Percentiles rank a stretch among this genome's conserved stretches.
phyloP scores from a whole-genome alignment of 148 eudicot genomes.

The Heliosperma pusillum region DNA sequence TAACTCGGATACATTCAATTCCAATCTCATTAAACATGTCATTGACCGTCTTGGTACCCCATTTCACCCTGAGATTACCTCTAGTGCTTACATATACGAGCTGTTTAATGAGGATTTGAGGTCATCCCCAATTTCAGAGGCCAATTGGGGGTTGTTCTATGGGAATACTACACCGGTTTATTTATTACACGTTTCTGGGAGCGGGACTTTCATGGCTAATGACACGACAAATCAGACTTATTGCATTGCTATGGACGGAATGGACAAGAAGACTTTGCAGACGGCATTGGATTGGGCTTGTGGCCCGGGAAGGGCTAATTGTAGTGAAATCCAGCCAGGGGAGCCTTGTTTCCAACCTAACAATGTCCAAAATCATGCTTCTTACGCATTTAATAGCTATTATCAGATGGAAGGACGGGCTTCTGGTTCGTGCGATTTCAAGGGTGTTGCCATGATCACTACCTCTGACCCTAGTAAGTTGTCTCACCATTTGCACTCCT shows the following conservation, averaged over 20 bases:
- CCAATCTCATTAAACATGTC: constrained; percentile 79
- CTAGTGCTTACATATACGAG: constrained; percentile 79
- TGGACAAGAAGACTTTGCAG: constrained; percentile 65
- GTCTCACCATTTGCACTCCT: neutral
- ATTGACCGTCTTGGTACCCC: constrained; percentile 68
- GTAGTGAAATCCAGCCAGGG: constrained; percentile 86
- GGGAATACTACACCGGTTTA: constrained; percentile 71
- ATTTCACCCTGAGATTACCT: constrained; percentile 64
- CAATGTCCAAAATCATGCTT: constrained; percentile 71
- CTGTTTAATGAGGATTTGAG: constrained; percentile 90
- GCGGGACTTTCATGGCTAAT: constrained; percentile 80
- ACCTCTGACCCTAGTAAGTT: constrained; percentile 86
- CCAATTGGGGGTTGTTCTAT: constrained; percentile 89
- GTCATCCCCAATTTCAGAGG: constrained; percentile 83
- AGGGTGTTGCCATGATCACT: constrained; percentile 82
- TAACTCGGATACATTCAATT: constrained; percentile 78
- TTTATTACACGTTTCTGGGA: constrained; percentile 71
- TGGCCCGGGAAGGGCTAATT: constrained; percentile 92
- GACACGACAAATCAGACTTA: constrained; percentile 81
- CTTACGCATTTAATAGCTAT: constrained; percentile 89
- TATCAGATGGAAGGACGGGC: constrained; percentile 66
- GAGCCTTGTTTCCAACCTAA: constrained; percentile 79
- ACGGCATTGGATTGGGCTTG: constrained; percentile 96
- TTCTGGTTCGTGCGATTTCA: constrained; percentile 85
- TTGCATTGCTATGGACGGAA: constrained; percentile 66